Evolutionary conservation across 208 protist species (phyloP), one percentile per base, ranked within the genome.

Genomic region (Wallacemonas sp.): DNA sequence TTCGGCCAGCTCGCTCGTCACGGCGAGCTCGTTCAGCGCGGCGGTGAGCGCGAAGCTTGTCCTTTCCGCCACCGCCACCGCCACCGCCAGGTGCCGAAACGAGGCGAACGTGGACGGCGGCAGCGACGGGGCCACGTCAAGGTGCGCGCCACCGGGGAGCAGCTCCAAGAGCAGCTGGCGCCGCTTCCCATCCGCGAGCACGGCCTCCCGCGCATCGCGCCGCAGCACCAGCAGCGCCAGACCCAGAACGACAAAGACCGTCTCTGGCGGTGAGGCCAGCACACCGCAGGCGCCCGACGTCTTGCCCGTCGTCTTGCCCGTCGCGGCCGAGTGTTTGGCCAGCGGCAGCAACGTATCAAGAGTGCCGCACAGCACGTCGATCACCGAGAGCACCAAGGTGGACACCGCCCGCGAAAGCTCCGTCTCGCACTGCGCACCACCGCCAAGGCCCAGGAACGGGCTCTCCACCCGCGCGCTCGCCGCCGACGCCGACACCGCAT

Each of bases 401-500:
- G 86, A 70, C 2, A 90, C 49, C 20, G n/a, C 67, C 44, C 87
- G 84, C 57, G 89, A 62, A 32, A 94, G 65, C 23, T 76, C 62
- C 28, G 72, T 49, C 72, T 87, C 82, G 32, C 67, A 65, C 16
- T 39, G 48, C 38, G 70, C 65, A 2, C 84, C 84, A 50, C 84
- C 87, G n/a, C 88, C 82, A 20, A 71, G 16, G 5, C 42, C 52
- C 32, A 75, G 57, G 0, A 48, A 54, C 3, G 63, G 63, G 18
- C 55, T 70, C 46, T 70, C 61, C 4, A 70, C 62, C 39, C 68
- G 70, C 39, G 44, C 63, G 2, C 59, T 49, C 16, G 70, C n/a
- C 12, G 59, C 49, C 18, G 54, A 68, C 8, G 70, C 31, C 5
- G 61, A 57, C 25, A 22, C 7, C 18, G 20, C 3, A 18, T n/a